Evolutionary conservation across 2,329 filamentous ascomycete genomes (phyloP).

Genomic region (Arthroderma uncinatum): DNA sequence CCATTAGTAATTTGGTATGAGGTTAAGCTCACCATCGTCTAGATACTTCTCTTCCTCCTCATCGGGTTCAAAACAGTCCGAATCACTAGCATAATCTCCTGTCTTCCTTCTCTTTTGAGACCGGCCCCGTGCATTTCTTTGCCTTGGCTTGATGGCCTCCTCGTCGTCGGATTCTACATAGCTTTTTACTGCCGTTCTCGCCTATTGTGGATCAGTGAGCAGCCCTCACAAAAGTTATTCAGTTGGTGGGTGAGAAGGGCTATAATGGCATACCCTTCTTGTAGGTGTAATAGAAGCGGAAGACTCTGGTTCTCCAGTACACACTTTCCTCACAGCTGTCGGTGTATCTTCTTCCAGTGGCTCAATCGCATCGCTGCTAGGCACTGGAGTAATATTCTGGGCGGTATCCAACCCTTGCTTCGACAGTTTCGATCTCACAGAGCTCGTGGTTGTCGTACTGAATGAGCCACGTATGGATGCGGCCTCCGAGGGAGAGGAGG

Average conservation of each 20-base stretch:
- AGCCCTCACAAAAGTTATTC: background rate
- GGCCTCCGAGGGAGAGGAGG: background rate
- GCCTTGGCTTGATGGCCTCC: slow-evolving; percentile 53
- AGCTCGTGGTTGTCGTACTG: background rate
- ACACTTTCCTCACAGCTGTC: slow-evolving; percentile 33
- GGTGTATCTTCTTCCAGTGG: slow-evolving; percentile 51
- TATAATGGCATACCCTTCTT: slow-evolving; percentile 52
- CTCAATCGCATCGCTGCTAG: slow-evolving; percentile 66
- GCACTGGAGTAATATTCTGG: slow-evolving; percentile 56
- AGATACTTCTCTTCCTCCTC: slow-evolving; percentile 41
- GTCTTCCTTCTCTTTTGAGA: slow-evolving; percentile 47
- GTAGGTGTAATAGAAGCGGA: slow-evolving; percentile 54
- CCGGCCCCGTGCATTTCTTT: slow-evolving; percentile 35
- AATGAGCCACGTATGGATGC: background rate
- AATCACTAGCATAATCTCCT: background rate
- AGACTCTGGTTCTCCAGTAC: slow-evolving; percentile 32
- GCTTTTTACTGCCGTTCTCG: slow-evolving; percentile 53
- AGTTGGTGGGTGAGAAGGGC: background rate
- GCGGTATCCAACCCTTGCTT: slow-evolving; percentile 13
- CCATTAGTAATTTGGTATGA: slow-evolving; percentile 27
- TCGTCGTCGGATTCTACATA: slow-evolving; percentile 79
- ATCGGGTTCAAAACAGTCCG: slow-evolving; percentile 54
- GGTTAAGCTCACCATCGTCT: slow-evolving; percentile 39
- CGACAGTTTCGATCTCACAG: slow-evolving; percentile 1
- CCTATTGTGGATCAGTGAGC: slow-evolving; percentile 27